These are phyloP conservation scores for Torrubiella hemipterigena DNA, from an alignment of 2,329 filamentous ascomycete species.

Conservation along the genomic window DNA sequence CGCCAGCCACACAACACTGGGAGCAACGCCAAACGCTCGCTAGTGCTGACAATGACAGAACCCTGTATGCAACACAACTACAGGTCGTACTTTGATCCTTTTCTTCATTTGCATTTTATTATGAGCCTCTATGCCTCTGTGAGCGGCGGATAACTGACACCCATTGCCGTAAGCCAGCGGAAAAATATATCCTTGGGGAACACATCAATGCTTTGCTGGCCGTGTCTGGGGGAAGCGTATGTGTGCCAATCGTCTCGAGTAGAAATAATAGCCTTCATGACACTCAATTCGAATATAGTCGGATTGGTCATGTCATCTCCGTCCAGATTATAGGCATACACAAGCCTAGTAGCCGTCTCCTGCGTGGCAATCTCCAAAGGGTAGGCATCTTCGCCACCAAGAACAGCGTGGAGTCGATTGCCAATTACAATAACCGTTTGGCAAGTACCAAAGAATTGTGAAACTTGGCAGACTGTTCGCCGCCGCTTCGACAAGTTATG, in stretches of 20 bases:
- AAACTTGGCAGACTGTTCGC: background rate
- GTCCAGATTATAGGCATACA: background rate
- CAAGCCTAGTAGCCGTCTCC: background rate
- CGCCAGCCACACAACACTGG: too few relatives aligned
- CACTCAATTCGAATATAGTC: background rate
- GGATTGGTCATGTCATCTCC: background rate
- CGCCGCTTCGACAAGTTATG: background rate
- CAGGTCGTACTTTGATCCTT: too few relatives aligned
- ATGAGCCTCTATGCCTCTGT: too few relatives aligned
- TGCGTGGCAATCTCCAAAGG: background rate
- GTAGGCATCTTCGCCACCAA: background rate
- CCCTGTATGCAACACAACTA: too few relatives aligned
- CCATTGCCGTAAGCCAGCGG: too few relatives aligned
- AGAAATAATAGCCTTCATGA: background rate
- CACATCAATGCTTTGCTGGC: too few relatives aligned
- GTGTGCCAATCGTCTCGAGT: background rate
- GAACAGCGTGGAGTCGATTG: background rate
- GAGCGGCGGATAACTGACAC: too few relatives aligned
- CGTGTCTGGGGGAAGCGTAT: too few relatives aligned
- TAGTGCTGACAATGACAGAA: too few relatives aligned
- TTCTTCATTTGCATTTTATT: too few relatives aligned
- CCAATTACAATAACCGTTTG: background rate
- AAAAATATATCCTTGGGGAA: too few relatives aligned
- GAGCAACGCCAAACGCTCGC: too few relatives aligned
- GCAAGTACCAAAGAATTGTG: background rate